phyloP scores from a whole-genome alignment of 2,329 filamentous ascomycete genomes.

The Arthrobotrys iridis region DNA sequence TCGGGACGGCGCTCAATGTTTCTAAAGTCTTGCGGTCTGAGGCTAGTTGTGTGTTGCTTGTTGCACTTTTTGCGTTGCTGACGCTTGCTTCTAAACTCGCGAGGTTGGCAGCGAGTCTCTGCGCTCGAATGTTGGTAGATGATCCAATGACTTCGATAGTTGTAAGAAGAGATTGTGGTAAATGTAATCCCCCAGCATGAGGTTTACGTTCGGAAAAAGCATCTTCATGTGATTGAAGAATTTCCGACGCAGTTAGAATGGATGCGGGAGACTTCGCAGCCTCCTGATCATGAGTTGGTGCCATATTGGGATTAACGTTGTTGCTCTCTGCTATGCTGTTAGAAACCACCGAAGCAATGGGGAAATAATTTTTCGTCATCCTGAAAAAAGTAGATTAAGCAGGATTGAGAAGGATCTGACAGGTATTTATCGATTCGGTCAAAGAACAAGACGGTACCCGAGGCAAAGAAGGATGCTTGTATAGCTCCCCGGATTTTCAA shows the following conservation, averaged over 20 bases:
- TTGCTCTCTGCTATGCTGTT: neutral
- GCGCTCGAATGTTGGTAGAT: constrained; percentile 27
- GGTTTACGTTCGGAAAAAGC: constrained; percentile 25
- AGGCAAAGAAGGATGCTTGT: neutral
- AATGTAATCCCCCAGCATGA: constrained; percentile 28
- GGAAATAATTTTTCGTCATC: constrained; percentile 41
- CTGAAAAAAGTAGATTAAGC: neutral
- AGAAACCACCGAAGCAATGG: constrained; percentile 17
- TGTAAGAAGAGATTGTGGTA: constrained; percentile 29
- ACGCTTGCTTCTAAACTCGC: constrained; percentile 38
- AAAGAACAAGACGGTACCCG: neutral
- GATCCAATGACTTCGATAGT: constrained; percentile 42
- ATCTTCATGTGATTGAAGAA: constrained; percentile 44
- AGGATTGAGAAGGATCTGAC: neutral
- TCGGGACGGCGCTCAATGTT: neutral
- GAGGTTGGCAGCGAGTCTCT: constrained; percentile 46
- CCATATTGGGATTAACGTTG: constrained; percentile 16
- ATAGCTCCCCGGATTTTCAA: constrained; percentile 21
- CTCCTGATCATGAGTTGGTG: neutral
- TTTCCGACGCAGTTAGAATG: constrained; percentile 38
- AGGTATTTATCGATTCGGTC: constrained; percentile 14
- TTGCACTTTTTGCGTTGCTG: constrained; percentile 39
- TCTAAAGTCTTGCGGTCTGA: neutral
- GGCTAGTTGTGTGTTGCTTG: constrained; percentile 9
- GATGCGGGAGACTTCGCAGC: constrained; percentile 22